Percentiles rank a stretch among this genome's conserved stretches.
Evolutionary conservation across 495 filamentous ascomycete genomes (phyloP).

Genomic region (Parathielavia appendiculata): DNA sequence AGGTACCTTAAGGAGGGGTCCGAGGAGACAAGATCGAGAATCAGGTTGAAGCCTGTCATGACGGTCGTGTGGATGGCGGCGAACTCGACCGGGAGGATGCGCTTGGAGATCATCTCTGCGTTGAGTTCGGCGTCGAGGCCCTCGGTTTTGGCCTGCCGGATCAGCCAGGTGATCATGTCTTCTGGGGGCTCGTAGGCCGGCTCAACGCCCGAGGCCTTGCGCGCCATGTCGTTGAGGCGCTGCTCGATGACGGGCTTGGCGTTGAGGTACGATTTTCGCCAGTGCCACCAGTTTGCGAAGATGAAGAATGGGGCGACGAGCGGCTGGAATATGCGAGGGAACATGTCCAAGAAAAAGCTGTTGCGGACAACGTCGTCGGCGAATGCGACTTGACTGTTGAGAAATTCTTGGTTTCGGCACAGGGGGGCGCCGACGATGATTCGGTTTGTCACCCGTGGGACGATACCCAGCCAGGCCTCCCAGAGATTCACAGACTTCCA

Average conservation of each 20-base stretch:
- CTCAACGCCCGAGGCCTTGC: slow-evolving; percentile 22
- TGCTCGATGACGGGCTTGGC: slow-evolving; percentile 28
- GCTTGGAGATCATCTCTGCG: slow-evolving; percentile 27
- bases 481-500: slow-evolving; percentile 35
- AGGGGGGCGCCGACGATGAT: slow-evolving; percentile 27
- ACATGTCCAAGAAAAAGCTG: slow-evolving; percentile 32
- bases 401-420: slow-evolving; percentile 29
- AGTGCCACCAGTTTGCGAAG: slow-evolving; percentile 30
- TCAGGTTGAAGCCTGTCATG: slow-evolving; percentile 37
- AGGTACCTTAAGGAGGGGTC: slow-evolving; percentile 29
- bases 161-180: slow-evolving; percentile 36
- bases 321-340: slow-evolving; percentile 35
- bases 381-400: slow-evolving; percentile 30
- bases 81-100: slow-evolving; percentile 41
- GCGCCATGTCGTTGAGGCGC: slow-evolving; percentile 28
- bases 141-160: slow-evolving; percentile 33
- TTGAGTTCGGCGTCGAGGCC: slow-evolving; percentile 21
- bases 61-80: slow-evolving; percentile 46
- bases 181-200: slow-evolving; percentile 28
- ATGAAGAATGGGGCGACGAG: slow-evolving; percentile 28
- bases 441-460: slow-evolving; percentile 32
- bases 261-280: slow-evolving; percentile 23
- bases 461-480: slow-evolving; percentile 32
- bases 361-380: slow-evolving; percentile 33
- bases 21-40: slow-evolving; percentile 41